Percentiles rank a stretch among this genome's conserved stretches.
Evolutionary conservation across 2,329 filamentous ascomycete genomes (phyloP).

Genomic region (Pseudonectria buxi): DNA sequence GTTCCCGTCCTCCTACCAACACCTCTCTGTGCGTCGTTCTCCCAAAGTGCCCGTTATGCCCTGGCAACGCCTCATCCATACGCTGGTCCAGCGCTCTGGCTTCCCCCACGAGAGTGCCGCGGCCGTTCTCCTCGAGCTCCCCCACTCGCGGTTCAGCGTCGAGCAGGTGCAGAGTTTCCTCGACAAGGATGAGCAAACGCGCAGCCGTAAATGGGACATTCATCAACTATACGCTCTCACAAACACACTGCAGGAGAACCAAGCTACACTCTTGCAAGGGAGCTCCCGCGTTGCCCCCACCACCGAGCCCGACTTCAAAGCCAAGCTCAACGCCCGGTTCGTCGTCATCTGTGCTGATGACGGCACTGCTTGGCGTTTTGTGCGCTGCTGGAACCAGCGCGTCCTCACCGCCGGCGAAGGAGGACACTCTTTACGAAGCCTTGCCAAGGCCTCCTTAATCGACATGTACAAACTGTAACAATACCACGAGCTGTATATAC

Average conservation of each 20-base stretch:
- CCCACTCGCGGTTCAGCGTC: constrained; percentile 24
- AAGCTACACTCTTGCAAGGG: background rate
- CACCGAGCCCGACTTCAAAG: constrained; percentile 11
- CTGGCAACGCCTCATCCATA: constrained; percentile 20
- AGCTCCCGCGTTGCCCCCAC: constrained; percentile 4
- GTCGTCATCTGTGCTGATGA: constrained; percentile 27
- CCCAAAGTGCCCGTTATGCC: constrained; percentile 16
- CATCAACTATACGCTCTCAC: constrained; percentile 9
- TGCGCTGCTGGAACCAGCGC: constrained; percentile 35
- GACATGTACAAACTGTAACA: constrained; percentile 21
- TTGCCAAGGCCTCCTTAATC: constrained; percentile 26
- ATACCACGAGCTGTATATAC: constrained; percentile 3
- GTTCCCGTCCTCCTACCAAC: constrained; percentile 18
- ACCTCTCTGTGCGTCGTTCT: constrained; percentile 7
- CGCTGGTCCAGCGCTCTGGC: constrained; percentile 15
- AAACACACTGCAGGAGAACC: constrained; percentile 3
- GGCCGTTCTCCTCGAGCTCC: constrained; percentile 24
- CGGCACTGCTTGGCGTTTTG: constrained; percentile 32
- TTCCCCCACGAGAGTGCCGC: constrained; percentile 18
- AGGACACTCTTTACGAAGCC: constrained; percentile 9
- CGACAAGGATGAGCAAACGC: constrained; percentile 5
- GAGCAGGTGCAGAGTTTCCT: constrained; percentile 10
- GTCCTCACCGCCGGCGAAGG: constrained; percentile 15
- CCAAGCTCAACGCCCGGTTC: constrained; percentile 22
- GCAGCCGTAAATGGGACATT: constrained; percentile 10